Conservation (phyloP, 192 early-diverging fungal species). For the Podila epigama region DNA sequence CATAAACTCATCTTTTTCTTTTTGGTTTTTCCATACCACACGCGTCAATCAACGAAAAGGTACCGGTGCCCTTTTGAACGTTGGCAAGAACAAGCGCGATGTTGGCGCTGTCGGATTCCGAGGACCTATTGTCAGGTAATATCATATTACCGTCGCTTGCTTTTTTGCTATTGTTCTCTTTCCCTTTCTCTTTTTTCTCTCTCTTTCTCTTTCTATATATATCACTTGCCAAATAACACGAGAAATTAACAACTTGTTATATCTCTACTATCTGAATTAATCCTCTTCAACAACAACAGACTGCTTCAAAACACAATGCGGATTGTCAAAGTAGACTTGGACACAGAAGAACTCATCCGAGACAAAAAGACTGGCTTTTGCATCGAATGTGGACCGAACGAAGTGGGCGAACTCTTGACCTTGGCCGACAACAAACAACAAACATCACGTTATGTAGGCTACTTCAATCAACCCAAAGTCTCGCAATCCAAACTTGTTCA, state of each 20-base stretch:
- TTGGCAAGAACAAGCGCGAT: constrained; percentile 54
- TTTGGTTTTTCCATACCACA: too few species aligned
- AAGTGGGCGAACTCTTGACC: constrained; percentile 64
- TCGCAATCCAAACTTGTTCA: constrained; percentile 58
- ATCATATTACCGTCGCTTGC: too few species aligned
- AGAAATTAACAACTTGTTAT: too few species aligned
- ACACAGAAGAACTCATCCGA: constrained; percentile 61
- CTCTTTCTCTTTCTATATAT: too few species aligned
- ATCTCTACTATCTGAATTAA: too few species aligned
- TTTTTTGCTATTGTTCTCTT: too few species aligned
- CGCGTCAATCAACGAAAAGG: not conserved
- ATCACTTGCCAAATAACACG: too few species aligned
- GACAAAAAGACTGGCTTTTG: constrained; percentile 60
- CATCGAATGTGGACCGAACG: constrained; percentile 46
- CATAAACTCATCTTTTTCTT: too few species aligned
- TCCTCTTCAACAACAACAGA: too few species aligned
- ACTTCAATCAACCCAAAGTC: constrained; percentile 58
- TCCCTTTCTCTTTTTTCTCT: too few species aligned
- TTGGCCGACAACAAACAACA: constrained; percentile 30
- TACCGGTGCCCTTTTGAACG: constrained; percentile 45
- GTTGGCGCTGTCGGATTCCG: constrained; percentile 69
- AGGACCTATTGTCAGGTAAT: constrained; percentile 50
- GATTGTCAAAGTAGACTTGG: constrained; percentile 65
- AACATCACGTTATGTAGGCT: constrained; percentile 51
- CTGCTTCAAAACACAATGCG: not conserved